phyloP scores from a whole-genome alignment of 139 green algal species.

The Volvox africanus region DNA sequence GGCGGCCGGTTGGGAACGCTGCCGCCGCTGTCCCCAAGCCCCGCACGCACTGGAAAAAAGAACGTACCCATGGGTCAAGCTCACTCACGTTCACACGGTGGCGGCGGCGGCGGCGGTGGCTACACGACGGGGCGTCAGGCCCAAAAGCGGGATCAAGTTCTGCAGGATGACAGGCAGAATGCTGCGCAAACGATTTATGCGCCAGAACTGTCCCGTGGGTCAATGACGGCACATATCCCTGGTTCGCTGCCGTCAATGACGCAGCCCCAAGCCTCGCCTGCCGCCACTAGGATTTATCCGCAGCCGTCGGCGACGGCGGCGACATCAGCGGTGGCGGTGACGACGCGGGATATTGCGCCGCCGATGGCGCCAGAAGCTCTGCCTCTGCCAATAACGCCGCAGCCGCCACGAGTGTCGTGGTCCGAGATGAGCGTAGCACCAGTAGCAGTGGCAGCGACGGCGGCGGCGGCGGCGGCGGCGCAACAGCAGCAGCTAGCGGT shows the following conservation, averaged over 20 bases:
- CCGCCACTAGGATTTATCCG: not conserved
- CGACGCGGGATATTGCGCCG: not conserved
- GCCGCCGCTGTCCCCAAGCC: not conserved
- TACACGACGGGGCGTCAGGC: too few relatives aligned
- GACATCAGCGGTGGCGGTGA: not conserved
- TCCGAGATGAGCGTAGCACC: not conserved
- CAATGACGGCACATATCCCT: not conserved
- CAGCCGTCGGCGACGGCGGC: too few relatives aligned
- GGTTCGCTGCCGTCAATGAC: conserved; percentile 23
- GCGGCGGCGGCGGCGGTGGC: too few relatives aligned
- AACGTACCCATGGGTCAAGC: too few relatives aligned
- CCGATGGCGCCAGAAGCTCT: not conserved
- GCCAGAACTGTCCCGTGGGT: too few relatives aligned
- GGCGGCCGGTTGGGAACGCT: not conserved
- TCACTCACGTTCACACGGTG: too few relatives aligned
- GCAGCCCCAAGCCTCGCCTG: not conserved
- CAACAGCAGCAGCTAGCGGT: not conserved
- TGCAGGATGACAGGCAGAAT: too few relatives aligned
- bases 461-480: too few relatives aligned
- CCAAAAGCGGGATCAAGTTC: not conserved
- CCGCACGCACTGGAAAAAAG: not conserved
- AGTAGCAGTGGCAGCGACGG: too few relatives aligned
- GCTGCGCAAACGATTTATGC: too few relatives aligned
- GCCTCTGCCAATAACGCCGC: not conserved
- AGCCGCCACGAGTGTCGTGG: not conserved